phyloP scores from a whole-genome alignment of 2,329 filamentous ascomycete genomes.

The Diplodia intermedia region DNA sequence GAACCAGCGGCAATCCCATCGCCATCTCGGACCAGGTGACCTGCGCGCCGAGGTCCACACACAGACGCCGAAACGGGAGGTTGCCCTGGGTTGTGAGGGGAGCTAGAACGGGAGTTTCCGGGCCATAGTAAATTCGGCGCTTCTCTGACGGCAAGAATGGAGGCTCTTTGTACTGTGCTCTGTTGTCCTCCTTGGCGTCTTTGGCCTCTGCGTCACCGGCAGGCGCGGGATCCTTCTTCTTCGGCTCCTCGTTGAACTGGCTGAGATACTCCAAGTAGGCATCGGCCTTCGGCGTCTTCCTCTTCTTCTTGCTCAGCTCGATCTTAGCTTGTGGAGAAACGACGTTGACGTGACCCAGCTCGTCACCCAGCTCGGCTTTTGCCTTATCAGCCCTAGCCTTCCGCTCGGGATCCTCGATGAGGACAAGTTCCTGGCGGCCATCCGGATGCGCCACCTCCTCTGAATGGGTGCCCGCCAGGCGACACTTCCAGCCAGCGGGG shows the following conservation, averaged over 20 bases:
- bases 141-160: constrained; percentile 93
- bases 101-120: constrained; percentile 90
- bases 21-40: constrained; percentile 99
- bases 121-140: constrained; percentile 88
- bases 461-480: constrained; percentile 87
- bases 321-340: constrained; percentile 74
- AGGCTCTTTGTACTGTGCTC: constrained; percentile 82
- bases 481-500: constrained; percentile 89
- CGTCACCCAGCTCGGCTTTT: constrained; percentile 41
- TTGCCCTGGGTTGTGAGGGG: constrained; percentile 97
- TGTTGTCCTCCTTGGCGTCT: constrained; percentile 65
- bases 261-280: constrained; percentile 80
- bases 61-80: constrained; percentile 89
- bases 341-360: constrained; percentile 76
- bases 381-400: constrained; percentile 58
- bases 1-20: constrained; percentile 85
- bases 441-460: constrained; percentile 78
- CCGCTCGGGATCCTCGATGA: constrained; percentile 64
- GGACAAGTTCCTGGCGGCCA: constrained; percentile 80
- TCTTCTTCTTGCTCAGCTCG: constrained; percentile 74
- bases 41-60: constrained; percentile 86
- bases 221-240: constrained; percentile 42
- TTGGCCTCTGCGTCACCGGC: constrained; percentile 37
- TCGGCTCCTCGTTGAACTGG: constrained; percentile 38
- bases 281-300: constrained; percentile 75